Percentiles rank a stretch among this genome's conserved stretches.
These are phyloP conservation scores for Athelia psychrophila DNA, from an alignment of 1,284 basidiomycete species.

Conservation along the genomic window DNA sequence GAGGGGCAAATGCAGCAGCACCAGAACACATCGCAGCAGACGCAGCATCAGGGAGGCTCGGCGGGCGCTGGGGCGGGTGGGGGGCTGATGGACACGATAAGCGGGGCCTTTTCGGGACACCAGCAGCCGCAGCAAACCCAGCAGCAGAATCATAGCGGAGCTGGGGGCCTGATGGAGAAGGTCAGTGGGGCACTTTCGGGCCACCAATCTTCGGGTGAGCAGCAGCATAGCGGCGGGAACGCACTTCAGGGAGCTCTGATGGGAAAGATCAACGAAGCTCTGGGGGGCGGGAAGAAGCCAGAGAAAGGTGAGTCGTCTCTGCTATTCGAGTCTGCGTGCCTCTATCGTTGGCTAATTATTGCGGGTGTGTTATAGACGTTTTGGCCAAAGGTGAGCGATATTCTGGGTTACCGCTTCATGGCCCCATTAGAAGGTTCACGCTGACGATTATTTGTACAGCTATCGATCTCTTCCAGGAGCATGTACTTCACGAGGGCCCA, in stretches of 20 bases:
- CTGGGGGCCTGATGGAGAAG: background rate
- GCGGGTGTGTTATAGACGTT: conserved; percentile 8
- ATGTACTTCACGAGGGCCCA: conserved; percentile 12
- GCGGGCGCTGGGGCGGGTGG: background rate
- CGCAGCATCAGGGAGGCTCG: too few relatives aligned
- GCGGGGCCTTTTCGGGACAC: background rate
- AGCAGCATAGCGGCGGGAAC: too few relatives aligned
- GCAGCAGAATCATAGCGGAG: too few relatives aligned
- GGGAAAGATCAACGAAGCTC: background rate
- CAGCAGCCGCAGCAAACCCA: background rate
- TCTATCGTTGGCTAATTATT: too few relatives aligned
- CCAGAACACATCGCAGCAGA: background rate
- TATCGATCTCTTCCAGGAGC: conserved; percentile 16
- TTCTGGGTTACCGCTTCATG: background rate
- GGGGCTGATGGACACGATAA: background rate
- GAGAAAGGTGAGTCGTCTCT: background rate
- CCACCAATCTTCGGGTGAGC: background rate
- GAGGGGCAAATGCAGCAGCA: too few relatives aligned
- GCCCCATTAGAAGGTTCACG: background rate
- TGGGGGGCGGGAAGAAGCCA: background rate
- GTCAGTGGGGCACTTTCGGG: background rate
- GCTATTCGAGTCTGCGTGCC: too few relatives aligned
- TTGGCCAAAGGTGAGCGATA: conserved; percentile 10
- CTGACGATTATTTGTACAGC: background rate
- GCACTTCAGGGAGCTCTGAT: background rate